Base-by-base conservation (phyloP, 192 early-diverging fungal species). In the Coemansia sp. region DNA sequence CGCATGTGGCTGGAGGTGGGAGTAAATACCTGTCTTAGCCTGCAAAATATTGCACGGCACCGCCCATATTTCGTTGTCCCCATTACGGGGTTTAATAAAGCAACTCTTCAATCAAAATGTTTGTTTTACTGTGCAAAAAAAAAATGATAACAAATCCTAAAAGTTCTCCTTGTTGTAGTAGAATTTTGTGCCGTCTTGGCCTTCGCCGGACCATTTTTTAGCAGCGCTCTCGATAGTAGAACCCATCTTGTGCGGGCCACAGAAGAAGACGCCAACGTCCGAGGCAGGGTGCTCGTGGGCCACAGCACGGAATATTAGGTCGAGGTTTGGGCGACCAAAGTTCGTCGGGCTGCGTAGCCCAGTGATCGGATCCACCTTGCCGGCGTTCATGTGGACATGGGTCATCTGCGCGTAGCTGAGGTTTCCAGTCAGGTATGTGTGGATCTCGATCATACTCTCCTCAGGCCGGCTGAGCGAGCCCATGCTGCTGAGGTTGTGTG, bases 261-360 rank as follows among this genome's bases (percentile, higher is more conserved):
- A 94, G 68, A 92, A 94, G 56, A 94, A 92, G 23, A 94, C 92
- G 9, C 93, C 93, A 38, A 94, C 81, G 59, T 94, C 91, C 7
- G 88, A 87, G 4, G 83, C 84, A 5, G 86, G 89, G 55, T 93
- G 90, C 25, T 71, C 82, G 22, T 78, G 72, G 1, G 85, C 74
- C 5, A 93, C 68, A 2, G 76, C 82, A 16, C 83, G 65, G 79
- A 94, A 93, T 56, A 94, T 87, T 28, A 76, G 66, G 69, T 93
- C 88, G 63, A 85, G 85, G 70, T 91, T 90, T 0, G 93, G 93
- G 0, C 93, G 75, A 8, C 93, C 93, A 75, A 88, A 93, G 71
- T 90, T 84, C 1, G 92, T 93, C 3, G 83, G 86, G 19, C 88
- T 84, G 16, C 86, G 73, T 21, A 94, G 76, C 1, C 91, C 92